phyloP scores from a whole-genome alignment of 768 basidiomycete genomes.

The Coprinopsis strossmayeri region DNA sequence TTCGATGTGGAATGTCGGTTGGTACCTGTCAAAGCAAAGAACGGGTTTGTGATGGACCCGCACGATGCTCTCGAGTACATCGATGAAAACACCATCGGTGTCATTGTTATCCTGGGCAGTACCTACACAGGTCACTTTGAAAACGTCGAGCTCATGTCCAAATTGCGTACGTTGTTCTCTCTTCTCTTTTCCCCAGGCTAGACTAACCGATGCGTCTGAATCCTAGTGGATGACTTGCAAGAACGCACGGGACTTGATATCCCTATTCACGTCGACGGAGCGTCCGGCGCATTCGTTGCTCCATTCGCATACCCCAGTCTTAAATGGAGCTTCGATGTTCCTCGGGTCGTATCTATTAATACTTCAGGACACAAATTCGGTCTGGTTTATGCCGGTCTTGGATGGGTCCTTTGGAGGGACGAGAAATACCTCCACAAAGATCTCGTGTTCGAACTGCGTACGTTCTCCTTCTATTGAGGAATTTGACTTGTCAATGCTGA shows the following conservation, averaged over 20 bases:
- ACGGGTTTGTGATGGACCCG: slow-evolving; percentile 48
- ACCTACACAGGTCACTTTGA: slow-evolving; percentile 64
- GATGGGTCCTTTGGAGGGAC: slow-evolving; percentile 60
- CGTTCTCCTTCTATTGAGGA: slow-evolving; percentile 17
- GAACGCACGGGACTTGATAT: slow-evolving; percentile 48
- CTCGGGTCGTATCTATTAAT: slow-evolving; percentile 50
- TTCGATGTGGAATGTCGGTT: slow-evolving; percentile 57
- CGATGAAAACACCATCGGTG: slow-evolving; percentile 67
- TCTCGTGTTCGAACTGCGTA: slow-evolving; percentile 58
- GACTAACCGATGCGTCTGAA: no score
- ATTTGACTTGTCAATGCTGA: background rate
- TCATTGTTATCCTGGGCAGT: slow-evolving; percentile 49
- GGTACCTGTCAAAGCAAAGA: slow-evolving; percentile 38
- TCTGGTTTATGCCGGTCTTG: slow-evolving; percentile 44
- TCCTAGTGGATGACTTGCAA: slow-evolving; percentile 49
- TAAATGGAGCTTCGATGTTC: slow-evolving; percentile 53
- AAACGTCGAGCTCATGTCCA: slow-evolving; percentile 48
- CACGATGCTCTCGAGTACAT: slow-evolving; percentile 50
- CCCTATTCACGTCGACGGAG: slow-evolving; percentile 65
- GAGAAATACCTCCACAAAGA: slow-evolving; percentile 53
- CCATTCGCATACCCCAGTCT: slow-evolving; percentile 54
- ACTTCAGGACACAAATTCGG: slow-evolving; percentile 58
- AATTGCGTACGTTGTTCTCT: slow-evolving; percentile 37
- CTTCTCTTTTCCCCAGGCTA: no score
- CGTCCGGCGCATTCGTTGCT: slow-evolving; percentile 57